Conservation (phyloP, 805 yeast genomes). For the Suhomyces pyralidae region DNA sequence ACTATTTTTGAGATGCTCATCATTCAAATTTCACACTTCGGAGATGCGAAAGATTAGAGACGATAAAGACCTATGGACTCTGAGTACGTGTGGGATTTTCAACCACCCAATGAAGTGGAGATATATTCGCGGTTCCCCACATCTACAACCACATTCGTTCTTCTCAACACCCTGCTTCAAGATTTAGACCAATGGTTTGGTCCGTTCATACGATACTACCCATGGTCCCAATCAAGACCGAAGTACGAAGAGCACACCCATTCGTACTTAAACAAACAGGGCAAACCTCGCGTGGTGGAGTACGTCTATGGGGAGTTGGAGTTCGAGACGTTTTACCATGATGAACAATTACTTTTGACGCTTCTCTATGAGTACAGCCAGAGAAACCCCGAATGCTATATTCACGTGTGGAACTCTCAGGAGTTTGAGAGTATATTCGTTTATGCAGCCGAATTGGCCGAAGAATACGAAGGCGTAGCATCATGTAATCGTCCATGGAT, state of each 20-base stretch:
- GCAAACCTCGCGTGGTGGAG: slow-evolving; percentile 2
- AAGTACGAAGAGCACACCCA: background rate
- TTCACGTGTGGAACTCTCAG: slow-evolving; percentile 5
- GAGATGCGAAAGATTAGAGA: background rate
- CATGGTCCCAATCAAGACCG: slow-evolving; percentile 16
- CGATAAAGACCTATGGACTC: background rate
- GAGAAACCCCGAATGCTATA: slow-evolving; percentile 2
- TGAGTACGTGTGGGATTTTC: background rate
- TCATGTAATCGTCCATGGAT: slow-evolving; percentile 56
- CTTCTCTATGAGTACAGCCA: slow-evolving; percentile 38
- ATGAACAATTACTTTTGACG: slow-evolving; percentile 44
- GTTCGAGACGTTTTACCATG: slow-evolving; percentile 43
- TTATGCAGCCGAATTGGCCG: slow-evolving; percentile 45
- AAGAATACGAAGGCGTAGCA: slow-evolving; percentile 49
- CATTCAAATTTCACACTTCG: background rate
- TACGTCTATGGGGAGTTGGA: slow-evolving; percentile 41
- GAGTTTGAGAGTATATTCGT: slow-evolving; percentile 36
- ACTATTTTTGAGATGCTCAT: background rate
- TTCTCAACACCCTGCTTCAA: background rate
- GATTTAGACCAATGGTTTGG: slow-evolving; percentile 9
- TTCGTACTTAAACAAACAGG: slow-evolving; percentile 1
- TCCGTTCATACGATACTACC: slow-evolving; percentile 20
- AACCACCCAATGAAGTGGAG: background rate
- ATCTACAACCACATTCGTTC: background rate
- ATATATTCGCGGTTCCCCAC: background rate